Conservation (phyloP, 2,329 filamentous ascomycete genomes). For the Orbilia brochopaga region DNA sequence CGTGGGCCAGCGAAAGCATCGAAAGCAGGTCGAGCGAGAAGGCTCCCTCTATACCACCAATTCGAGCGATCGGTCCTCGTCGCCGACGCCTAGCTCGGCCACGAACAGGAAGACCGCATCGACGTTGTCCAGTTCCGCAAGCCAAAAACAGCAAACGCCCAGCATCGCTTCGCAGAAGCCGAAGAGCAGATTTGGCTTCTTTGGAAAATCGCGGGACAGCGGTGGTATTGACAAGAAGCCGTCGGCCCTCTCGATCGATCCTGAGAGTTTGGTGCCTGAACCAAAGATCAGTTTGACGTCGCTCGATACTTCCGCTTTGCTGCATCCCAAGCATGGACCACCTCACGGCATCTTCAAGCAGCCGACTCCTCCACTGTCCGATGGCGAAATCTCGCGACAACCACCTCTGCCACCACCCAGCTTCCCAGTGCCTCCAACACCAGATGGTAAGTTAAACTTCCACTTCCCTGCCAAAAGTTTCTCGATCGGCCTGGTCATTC, state of each 20-base stretch:
- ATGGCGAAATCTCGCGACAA: slow-evolving; percentile 41
- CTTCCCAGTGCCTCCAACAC: slow-evolving; percentile 41
- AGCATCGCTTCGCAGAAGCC: slow-evolving; percentile 39
- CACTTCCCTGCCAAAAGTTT: not conserved
- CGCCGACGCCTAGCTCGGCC: slow-evolving; percentile 24
- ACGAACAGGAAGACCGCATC: slow-evolving; percentile 42
- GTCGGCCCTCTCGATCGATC: slow-evolving; percentile 17
- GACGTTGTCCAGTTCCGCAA: slow-evolving; percentile 23
- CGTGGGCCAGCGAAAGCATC: slow-evolving; percentile 46
- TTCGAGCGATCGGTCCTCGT: slow-evolving; percentile 49
- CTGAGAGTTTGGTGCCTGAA: slow-evolving; percentile 28
- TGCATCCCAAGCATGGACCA: slow-evolving; percentile 23
- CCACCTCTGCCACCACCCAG: slow-evolving; percentile 43
- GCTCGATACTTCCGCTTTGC: slow-evolving; percentile 21
- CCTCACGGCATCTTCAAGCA: slow-evolving; percentile 24
- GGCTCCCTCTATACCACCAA: slow-evolving; percentile 43
- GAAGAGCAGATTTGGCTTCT: slow-evolving; percentile 43
- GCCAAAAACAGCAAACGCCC: slow-evolving; percentile 24
- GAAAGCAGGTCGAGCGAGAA: slow-evolving; percentile 44
- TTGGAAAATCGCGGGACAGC: slow-evolving; percentile 31
- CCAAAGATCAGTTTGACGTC: slow-evolving; percentile 42
- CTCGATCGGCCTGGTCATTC: not conserved
- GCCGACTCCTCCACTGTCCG: slow-evolving; percentile 33
- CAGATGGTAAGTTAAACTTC: slow-evolving; percentile 32
- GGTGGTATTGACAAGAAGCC: slow-evolving; percentile 29